Conservation (phyloP, 352 stramenopile genomes). For the Blastocystis sp. region DNA sequence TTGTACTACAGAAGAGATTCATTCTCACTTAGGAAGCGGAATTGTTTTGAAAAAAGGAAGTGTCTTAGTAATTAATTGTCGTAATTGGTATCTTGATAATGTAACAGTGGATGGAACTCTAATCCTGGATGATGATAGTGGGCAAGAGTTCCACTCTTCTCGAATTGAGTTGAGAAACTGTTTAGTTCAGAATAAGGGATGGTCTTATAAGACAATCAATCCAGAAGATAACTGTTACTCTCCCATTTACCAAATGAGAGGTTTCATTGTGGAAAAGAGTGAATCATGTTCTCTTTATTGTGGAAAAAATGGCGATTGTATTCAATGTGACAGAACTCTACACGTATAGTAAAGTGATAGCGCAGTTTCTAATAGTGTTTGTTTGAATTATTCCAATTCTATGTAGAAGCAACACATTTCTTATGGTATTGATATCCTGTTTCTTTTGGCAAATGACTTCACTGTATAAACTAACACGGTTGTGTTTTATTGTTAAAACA, state of each 20-base stretch:
- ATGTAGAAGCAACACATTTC: no score
- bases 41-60: conserved; percentile 76
- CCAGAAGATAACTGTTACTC: conserved; percentile 63
- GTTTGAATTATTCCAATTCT: no score
- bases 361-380: no score
- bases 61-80: conserved; percentile 76
- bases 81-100: conserved; percentile 76
- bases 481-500: no score
- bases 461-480: neutral
- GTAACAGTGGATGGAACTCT: conserved; percentile 78
- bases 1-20: conserved; percentile 73
- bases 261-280: conserved; percentile 69
- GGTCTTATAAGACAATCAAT: conserved; percentile 70
- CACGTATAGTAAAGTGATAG: no score
- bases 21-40: conserved; percentile 73
- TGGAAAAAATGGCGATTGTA: no score
- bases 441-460: neutral
- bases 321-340: no score
- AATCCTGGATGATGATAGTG: conserved; percentile 74
- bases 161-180: conserved; percentile 75
- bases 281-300: conserved; percentile 54
- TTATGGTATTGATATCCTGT: neutral
- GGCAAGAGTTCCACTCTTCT: conserved; percentile 77
- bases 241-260: conserved; percentile 65
- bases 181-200: conserved; percentile 76